phyloP scores from a whole-genome alignment of 345 rosid species.

The Gynandropsis gynandra region DNA sequence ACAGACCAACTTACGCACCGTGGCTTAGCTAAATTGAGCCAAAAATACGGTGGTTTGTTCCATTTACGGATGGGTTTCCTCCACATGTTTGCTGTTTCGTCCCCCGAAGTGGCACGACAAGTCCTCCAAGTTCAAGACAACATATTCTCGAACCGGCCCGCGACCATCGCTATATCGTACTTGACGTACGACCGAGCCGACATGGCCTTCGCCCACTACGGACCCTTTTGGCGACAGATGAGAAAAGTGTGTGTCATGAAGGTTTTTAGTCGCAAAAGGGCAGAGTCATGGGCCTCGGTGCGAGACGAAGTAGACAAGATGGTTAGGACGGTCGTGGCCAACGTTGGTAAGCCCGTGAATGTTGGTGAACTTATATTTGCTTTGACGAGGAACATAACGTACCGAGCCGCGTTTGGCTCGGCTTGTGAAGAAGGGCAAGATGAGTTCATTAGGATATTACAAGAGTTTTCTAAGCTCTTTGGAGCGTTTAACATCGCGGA shows the following conservation, averaged over 20 bases:
- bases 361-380: conserved; percentile 70
- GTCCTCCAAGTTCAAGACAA: conserved; percentile 77
- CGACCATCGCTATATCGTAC: conserved; percentile 63
- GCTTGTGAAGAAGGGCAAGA: conserved; percentile 54
- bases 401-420: conserved; percentile 78
- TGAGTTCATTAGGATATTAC: conserved; percentile 68
- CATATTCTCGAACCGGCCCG: conserved; percentile 76
- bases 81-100: conserved; percentile 61
- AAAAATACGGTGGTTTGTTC: conserved; percentile 58
- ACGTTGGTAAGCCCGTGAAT: conserved; percentile 45
- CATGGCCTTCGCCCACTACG: conserved; percentile 96
- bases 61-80: conserved; percentile 63
- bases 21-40: conserved; percentile 62
- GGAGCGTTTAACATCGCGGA: conserved; percentile 91
- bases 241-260: conserved; percentile 78
- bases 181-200: conserved; percentile 80
- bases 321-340: conserved; percentile 34
- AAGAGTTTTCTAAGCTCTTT: conserved; percentile 88
- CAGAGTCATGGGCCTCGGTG: conserved; percentile 84
- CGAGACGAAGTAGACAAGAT: conserved; percentile 63
- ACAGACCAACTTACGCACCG: conserved; percentile 80
- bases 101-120: conserved; percentile 62
- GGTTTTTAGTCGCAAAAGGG: conserved; percentile 79
- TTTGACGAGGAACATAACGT: conserved; percentile 63
- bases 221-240: conserved; percentile 96